Evolutionary conservation across 306 rosid genomes (phyloP).

Genomic region (Ceratonia siliqua): DNA sequence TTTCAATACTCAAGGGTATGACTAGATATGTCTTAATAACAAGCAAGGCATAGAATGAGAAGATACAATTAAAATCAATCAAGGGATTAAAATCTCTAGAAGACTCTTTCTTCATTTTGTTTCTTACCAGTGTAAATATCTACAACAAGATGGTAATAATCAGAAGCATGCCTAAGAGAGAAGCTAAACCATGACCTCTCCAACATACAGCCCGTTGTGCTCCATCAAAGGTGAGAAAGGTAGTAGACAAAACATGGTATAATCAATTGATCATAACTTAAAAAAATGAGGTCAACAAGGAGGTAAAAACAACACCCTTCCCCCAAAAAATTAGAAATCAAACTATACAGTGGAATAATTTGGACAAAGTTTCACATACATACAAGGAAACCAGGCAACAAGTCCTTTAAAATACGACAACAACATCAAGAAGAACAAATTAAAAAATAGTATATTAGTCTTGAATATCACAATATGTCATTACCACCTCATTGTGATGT

Average conservation of each 20-base stretch:
- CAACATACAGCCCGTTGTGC: too few species aligned
- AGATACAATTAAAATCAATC: slow-evolving; percentile 17
- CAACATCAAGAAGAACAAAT: background rate
- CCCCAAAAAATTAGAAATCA: background rate
- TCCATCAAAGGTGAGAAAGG: too few species aligned
- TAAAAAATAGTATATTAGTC: background rate
- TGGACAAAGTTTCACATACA: background rate
- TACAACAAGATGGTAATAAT: too few species aligned
- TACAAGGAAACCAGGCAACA: background rate
- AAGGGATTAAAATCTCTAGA: too few species aligned
- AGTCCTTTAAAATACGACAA: background rate
- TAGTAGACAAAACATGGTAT: too few species aligned
- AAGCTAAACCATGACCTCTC: too few species aligned
- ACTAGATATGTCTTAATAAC: slow-evolving; percentile 8
- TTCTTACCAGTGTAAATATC: too few species aligned
- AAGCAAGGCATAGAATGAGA: slow-evolving; percentile 1
- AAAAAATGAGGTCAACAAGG: too few species aligned
- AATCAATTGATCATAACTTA: too few species aligned
- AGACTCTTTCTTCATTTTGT: too few species aligned
- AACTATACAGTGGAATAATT: too few species aligned
- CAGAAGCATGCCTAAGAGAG: too few species aligned
- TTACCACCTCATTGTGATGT: slow-evolving; percentile 36
- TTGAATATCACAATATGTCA: slow-evolving; percentile 5
- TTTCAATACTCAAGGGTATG: slow-evolving; percentile 10
- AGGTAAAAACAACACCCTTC: slow-evolving; percentile 44